Conservation (phyloP, 441 rosid genomes). For the Flueggea neowawraea region DNA sequence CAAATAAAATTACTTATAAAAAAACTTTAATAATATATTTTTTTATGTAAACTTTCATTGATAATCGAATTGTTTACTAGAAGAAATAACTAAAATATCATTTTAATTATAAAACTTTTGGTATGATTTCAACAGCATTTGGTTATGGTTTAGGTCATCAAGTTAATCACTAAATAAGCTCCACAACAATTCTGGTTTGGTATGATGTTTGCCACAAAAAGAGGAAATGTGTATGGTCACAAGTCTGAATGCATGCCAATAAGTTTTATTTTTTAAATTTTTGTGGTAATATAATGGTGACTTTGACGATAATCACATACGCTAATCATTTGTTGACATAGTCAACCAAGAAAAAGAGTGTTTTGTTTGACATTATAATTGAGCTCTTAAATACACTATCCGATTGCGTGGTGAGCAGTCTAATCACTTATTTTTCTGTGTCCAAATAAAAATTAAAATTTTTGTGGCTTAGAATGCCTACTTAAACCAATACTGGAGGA, state of each 20-base stretch:
- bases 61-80: no score
- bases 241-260: not conserved
- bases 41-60: no score
- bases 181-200: no score
- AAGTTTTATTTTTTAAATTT: no score
- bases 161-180: no score
- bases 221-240: not conserved
- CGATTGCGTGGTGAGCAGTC: not conserved
- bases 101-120: no score
- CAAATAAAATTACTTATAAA: no score
- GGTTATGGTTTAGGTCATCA: no score
- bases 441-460: not conserved
- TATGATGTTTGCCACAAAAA: not conserved
- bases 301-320: not conserved
- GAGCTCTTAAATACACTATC: not conserved
- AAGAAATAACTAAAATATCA: no score
- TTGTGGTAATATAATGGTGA: not conserved
- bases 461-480: not conserved
- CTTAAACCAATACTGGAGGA: no score
- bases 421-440: not conserved
- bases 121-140: no score
- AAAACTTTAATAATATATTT: no score
- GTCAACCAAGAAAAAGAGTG: not conserved
- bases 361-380: constrained; percentile 1
- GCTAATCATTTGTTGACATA: not conserved